Evolutionary conservation across 2,329 filamentous ascomycete species (phyloP).

Genomic region (Colletotrichum falcatum): DNA sequence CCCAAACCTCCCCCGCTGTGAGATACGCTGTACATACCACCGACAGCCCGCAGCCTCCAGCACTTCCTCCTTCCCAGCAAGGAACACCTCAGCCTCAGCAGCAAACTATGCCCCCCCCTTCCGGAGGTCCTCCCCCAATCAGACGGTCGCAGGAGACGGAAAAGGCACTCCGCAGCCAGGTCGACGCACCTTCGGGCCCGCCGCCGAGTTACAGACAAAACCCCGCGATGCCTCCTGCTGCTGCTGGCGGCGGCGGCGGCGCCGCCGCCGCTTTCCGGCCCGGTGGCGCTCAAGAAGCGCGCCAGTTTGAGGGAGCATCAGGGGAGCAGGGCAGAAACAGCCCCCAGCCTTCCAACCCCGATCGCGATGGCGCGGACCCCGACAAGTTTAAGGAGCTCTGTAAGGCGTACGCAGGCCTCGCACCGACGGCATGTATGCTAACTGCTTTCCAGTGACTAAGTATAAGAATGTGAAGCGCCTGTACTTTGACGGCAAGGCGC

Average conservation of each 20-base stretch:
- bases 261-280: slow-evolving; percentile 55
- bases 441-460: slow-evolving; percentile 76
- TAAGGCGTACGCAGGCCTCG: slow-evolving; percentile 50
- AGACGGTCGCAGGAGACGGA: slow-evolving; percentile 64
- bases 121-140: slow-evolving; percentile 57
- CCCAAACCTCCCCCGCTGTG: slow-evolving; percentile 58
- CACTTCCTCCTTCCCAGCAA: slow-evolving; percentile 45
- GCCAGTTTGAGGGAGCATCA: slow-evolving; percentile 59
- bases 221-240: slow-evolving; percentile 57
- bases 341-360: slow-evolving; percentile 62
- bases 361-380: slow-evolving; percentile 57
- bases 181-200: slow-evolving; percentile 59
- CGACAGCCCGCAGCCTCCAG: slow-evolving; percentile 43
- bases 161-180: slow-evolving; percentile 57
- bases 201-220: slow-evolving; percentile 66
- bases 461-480: slow-evolving; percentile 98
- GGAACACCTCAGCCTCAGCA: slow-evolving; percentile 47
- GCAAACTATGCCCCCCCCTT: slow-evolving; percentile 61
- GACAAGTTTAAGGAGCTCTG: slow-evolving; percentile 71
- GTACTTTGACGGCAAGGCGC: slow-evolving; percentile 94
- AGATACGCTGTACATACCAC: slow-evolving; percentile 52
- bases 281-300: slow-evolving; percentile 52
- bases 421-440: slow-evolving; percentile 52
- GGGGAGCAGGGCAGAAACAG: slow-evolving; percentile 66
- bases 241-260: slow-evolving; percentile 49